These are phyloP conservation scores for Penicillium taxi DNA, from an alignment of 495 filamentous ascomycete genomes.

Conservation along the genomic window DNA sequence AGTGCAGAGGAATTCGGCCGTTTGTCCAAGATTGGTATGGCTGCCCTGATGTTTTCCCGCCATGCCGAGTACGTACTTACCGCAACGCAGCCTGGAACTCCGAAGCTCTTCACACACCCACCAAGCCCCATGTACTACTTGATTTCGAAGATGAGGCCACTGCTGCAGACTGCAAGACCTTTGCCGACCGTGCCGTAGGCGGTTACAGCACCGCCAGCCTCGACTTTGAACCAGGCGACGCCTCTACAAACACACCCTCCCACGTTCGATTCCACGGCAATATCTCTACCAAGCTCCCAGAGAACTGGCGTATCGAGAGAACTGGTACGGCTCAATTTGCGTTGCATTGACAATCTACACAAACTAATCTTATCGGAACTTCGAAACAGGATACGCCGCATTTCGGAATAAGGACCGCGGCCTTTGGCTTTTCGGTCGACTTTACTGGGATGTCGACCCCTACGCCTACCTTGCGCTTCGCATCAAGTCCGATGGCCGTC, in stretches of 20 bases:
- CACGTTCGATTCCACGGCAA: conserved; percentile 74
- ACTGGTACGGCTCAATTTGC: conserved; percentile 50
- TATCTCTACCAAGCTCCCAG: conserved; percentile 75
- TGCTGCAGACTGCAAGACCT: conserved; percentile 63
- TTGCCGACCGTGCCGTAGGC: conserved; percentile 81
- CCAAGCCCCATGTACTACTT: conserved; percentile 40
- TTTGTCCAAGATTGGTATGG: conserved; percentile 46
- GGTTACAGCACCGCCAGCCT: conserved; percentile 70
- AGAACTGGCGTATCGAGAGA: conserved; percentile 46
- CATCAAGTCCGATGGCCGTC: conserved; percentile 83
- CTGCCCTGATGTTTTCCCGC: neutral
- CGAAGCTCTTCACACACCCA: conserved; percentile 42
- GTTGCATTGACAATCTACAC: neutral
- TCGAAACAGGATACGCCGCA: conserved; percentile 72
- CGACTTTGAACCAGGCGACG: conserved; percentile 52
- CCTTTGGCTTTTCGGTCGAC: conserved; percentile 66
- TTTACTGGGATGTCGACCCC: conserved; percentile 80
- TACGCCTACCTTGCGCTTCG: conserved; percentile 82
- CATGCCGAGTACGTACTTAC: conserved; percentile 3
- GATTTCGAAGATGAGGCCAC: conserved; percentile 56
- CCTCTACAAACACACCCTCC: conserved; percentile 38
- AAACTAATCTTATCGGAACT: conserved; percentile 15
- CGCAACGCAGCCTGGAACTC: conserved; percentile 38
- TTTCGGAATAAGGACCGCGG: conserved; percentile 63
- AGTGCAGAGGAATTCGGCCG: conserved; percentile 59